phyloP scores from a whole-genome alignment of 345 rosid genomes.

The Sonneratia caseolaris region DNA sequence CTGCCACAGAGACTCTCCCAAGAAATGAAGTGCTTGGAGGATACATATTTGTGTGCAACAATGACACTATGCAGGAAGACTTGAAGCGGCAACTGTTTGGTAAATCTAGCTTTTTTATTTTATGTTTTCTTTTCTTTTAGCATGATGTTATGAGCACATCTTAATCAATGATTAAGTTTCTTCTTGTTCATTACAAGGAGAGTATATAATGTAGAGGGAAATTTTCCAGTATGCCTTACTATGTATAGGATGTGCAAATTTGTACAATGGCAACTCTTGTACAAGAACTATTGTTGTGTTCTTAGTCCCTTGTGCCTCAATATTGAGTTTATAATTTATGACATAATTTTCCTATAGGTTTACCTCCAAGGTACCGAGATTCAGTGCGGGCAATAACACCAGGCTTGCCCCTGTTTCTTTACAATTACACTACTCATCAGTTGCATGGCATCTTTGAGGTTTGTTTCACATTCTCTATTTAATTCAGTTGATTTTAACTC shows the following conservation, averaged over 20 bases:
- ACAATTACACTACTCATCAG: conserved; percentile 95
- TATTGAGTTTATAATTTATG: neutral
- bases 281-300: neutral
- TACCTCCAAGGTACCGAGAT: conserved; percentile 97
- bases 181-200: neutral
- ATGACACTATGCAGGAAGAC: conserved; percentile 98
- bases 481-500: neutral
- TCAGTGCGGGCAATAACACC: conserved; percentile 98
- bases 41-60: conserved; percentile 94
- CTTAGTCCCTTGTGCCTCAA: neutral
- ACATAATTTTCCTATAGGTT: conserved; percentile 35
- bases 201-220: neutral
- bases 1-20: conserved; percentile 87
- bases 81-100: conserved; percentile 90
- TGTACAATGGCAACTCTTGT: neutral
- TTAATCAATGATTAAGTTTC: neutral
- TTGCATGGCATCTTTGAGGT: conserved; percentile 99
- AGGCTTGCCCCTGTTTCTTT: conserved; percentile 92
- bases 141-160: neutral
- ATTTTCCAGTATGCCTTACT: neutral
- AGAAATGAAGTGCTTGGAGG: conserved; percentile 98
- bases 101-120: conserved; percentile 14
- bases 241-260: neutral
- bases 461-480: conserved; percentile 11
- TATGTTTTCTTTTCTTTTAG: neutral